Base-by-base conservation (phyloP, 2,329 filamentous ascomycete species). In the Phialocephala subalpina region DNA sequence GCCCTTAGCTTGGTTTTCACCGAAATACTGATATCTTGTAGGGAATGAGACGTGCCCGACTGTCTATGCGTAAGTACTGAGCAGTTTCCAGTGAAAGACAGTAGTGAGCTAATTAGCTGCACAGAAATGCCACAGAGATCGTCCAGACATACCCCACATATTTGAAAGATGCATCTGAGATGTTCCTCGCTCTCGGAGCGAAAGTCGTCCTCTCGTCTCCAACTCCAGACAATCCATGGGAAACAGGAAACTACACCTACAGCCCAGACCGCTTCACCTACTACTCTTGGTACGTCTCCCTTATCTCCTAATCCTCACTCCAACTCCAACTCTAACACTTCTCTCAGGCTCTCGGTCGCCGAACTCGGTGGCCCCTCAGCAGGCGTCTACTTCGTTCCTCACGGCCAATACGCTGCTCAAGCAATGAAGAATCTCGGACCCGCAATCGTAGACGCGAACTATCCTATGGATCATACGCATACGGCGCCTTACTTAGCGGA, bases 171-270 rank as follows among this genome's bases (percentile, higher is more conserved):
- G 71, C 70, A 1, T 52, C 71, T 14, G 63, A 58, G 7, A 49
- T 67, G n/a, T 75, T 77, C 63, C 70, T 77, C 25, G 71, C 80
- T 58, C 87, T 87, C 73, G 88, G 88, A 4, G 87, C 86, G 1
- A 82, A 80, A 22, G 88, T 90, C 45, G 79, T 91, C 40, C 78
- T 90, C 36, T 82, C 81, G 33, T 82, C 81, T 16, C 85, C 85
- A 68, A 90, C 88, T 1, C 87, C 88, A 0, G 85, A 89, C 73
- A 90, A 90, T 72, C 81, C 83, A 0, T 90, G 85, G 84, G 86
- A 90, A 72, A 79, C 78, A 1, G 87, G 87, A 0, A 78, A 67
- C 1, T 87, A 82, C 71, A 68, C 69, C 5, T 83, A 83, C 64
- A 65, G 70, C 0, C 77, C 84, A 5, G 78, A 80, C 29, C 79